phyloP scores from a whole-genome alignment of 2,329 filamentous ascomycete species.

The Alternaria tenuissima region DNA sequence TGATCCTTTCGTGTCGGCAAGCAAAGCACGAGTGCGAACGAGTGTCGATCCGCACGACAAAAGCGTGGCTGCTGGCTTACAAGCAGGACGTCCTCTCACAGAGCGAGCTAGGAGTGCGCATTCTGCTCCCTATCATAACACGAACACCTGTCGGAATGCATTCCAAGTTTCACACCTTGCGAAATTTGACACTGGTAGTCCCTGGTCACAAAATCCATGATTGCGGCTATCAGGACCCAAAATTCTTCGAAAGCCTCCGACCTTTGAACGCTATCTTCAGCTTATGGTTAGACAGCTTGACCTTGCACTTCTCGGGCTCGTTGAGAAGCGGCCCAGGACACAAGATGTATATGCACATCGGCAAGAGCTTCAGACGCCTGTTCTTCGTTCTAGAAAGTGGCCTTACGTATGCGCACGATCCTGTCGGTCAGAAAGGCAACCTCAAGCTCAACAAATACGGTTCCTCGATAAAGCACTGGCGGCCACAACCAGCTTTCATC shows the following conservation, averaged over 20 bases:
- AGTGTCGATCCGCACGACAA: not conserved
- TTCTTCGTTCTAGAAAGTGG: constrained; percentile 5
- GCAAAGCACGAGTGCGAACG: constrained; percentile 4
- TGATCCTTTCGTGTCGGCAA: constrained; percentile 1
- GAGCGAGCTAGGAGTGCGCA: not conserved
- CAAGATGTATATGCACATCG: too few species aligned
- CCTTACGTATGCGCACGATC: constrained; percentile 4
- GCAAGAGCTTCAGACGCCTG: not conserved
- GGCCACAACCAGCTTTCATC: not conserved
- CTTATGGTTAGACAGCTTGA: constrained; percentile 4
- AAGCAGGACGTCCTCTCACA: not conserved
- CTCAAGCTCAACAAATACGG: not conserved
- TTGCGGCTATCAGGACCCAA: not conserved
- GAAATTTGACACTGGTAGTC: constrained; percentile 1
- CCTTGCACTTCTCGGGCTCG: constrained; percentile 1
- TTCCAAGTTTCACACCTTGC: constrained; percentile 1
- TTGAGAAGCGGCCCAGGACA: not conserved
- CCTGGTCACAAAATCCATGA: not conserved
- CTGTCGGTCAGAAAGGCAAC: not conserved
- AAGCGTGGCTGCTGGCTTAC: not conserved
- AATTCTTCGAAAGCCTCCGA: not conserved
- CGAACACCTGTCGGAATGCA: not conserved
- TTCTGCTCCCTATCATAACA: not conserved
- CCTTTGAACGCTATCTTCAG: constrained; percentile 7
- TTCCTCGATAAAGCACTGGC: not conserved